Base-by-base conservation (phyloP, 2,329 filamentous ascomycete species). In the Ophiostoma sp. region DNA sequence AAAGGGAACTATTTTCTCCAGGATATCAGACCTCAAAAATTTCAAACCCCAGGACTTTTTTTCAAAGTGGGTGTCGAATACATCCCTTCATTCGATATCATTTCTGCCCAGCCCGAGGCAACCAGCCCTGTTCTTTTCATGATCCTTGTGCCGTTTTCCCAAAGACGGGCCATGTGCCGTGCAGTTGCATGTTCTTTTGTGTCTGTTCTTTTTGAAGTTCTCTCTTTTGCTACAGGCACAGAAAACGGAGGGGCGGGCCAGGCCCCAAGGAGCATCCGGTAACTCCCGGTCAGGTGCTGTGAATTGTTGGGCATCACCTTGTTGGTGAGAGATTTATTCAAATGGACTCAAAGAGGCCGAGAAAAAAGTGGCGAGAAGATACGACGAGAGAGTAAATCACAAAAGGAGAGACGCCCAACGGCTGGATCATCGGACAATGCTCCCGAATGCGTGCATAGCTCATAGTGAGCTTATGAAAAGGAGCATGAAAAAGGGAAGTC, bases 81-180 rank as follows among this genome's bases (percentile, higher is more conserved):
- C 55, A 64, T 4, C n/a, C n/a, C 33, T 68, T 50, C 6, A 64
- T 64, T 64, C n/a, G 59, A 28, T 31, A 45, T 68, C 64, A 36
- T 8, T 17, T 69, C 1, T 57, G 68, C 33, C 19, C 48, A 55
- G 31, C 68, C 68, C 31, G 45, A 69, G 42, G 64, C 25, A 33
- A 9, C 45, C 22, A 28, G n/a, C 22, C 22, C 39, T 15, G 45
- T 52, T 50, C 12, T 48, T 19, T n/a, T 22, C 28, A 50, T 22
- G 45, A 50, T 45, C 4, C 22, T 1, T 66, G 2, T 25, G 12
- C 48, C 4, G 63, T 31, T 48, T 45, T 48, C 22, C 63, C 39
- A 48, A 50, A 42, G 22, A n/a, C 25, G 42, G 39, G 64, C 42
- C 64, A 50, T 68, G 25, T 68, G 64, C 64, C 64, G 64, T 68